These are phyloP conservation scores for Solanum clarkiae DNA, from an alignment of 257 asterid species.

Conservation along the genomic window DNA sequence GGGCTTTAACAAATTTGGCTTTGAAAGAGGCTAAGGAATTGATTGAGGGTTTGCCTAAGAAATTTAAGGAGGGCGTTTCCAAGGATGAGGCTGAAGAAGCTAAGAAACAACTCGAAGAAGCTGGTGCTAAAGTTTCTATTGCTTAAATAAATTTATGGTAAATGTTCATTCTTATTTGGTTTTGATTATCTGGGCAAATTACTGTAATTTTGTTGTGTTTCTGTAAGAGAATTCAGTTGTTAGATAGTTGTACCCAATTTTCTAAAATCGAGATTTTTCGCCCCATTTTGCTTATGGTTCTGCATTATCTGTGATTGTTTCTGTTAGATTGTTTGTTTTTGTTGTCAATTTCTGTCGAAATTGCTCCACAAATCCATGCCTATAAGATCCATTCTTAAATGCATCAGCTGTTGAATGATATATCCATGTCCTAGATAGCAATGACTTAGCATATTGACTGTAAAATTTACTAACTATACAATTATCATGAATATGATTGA, in stretches of 20 bases:
- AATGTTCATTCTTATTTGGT: not conserved
- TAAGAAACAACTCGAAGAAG: conserved; percentile 87
- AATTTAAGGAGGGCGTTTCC: conserved; percentile 71
- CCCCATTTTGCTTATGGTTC: not conserved
- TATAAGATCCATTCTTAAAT: not conserved
- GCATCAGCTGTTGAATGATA: not conserved
- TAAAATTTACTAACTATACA: too few relatives aligned
- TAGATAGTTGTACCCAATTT: conserved; percentile 4
- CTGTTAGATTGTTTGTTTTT: not conserved
- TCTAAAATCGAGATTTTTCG: not conserved
- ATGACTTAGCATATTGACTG: too few relatives aligned
- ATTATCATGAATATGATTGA: not conserved
- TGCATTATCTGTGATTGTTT: not conserved
- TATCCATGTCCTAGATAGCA: too few relatives aligned
- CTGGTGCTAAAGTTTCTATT: conserved; percentile 75
- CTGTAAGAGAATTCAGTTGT: not conserved
- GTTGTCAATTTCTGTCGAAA: not conserved
- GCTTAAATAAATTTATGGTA: not conserved
- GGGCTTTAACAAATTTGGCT: conserved; percentile 75
- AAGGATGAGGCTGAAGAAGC: conserved; percentile 92
- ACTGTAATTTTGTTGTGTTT: not conserved
- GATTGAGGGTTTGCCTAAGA: conserved; percentile 93
- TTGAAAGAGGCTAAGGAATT: conserved; percentile 85
- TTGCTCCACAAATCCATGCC: not conserved
- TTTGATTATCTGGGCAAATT: not conserved